phyloP scores from a whole-genome alignment of 495 filamentous ascomycete genomes.

The Tuber aestivum region DNA sequence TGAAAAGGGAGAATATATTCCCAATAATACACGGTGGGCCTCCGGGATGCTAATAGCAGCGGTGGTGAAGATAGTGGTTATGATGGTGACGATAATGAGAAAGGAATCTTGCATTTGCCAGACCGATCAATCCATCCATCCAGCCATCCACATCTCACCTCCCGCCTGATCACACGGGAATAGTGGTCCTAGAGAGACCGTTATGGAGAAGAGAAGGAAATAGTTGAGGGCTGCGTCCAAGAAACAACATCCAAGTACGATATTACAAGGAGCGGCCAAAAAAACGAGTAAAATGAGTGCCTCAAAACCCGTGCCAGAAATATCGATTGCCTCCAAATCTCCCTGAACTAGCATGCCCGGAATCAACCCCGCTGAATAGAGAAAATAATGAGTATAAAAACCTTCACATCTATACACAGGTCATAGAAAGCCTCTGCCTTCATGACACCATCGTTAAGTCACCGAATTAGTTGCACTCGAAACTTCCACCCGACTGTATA shows the following conservation, averaged over 20 bases:
- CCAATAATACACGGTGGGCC: not conserved
- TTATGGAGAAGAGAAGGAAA: not conserved
- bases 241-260: not conserved
- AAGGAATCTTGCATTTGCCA: not conserved
- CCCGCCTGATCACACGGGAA: not conserved
- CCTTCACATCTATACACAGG: slow-evolving; percentile 9
- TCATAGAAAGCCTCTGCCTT: slow-evolving; percentile 7
- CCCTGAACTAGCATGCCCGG: not conserved
- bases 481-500: slow-evolving; percentile 23
- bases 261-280: not conserved
- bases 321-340: not conserved
- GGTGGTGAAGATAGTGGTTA: not conserved
- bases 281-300: not conserved
- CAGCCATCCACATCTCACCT: not conserved
- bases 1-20: not conserved
- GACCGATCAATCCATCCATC: not conserved
- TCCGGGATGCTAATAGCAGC: not conserved
- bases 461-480: slow-evolving; percentile 23
- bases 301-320: not conserved
- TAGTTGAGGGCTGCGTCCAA: not conserved
- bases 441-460: slow-evolving; percentile 26
- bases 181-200: not conserved
- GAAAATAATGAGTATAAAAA: not conserved
- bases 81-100: not conserved
- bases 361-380: slow-evolving; percentile 7